Conservation (phyloP, 371 early-diverging fungal species). For the Lichtheimia corymbifera region DNA sequence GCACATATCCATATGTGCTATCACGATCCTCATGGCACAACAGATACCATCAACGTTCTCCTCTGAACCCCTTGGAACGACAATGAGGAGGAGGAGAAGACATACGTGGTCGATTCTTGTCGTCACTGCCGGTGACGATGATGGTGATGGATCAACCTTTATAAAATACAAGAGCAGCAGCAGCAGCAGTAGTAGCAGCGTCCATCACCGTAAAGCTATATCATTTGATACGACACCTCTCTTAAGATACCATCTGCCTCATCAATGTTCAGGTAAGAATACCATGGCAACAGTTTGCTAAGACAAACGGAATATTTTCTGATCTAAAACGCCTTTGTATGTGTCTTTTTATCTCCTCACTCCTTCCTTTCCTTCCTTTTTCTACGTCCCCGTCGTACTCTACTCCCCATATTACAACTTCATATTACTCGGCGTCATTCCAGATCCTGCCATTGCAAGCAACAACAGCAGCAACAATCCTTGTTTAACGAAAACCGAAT, state of each 20-base stretch:
- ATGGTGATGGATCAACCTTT: constrained; percentile 1
- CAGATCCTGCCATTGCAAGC: constrained; percentile 3
- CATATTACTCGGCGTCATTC: background rate
- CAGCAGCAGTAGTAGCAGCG: background rate
- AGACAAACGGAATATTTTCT: background rate
- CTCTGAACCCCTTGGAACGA: background rate
- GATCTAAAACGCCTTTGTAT: constrained; percentile 1
- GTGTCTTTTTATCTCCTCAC: constrained; percentile 3
- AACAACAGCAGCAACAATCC: constrained; percentile 9
- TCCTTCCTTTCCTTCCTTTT: constrained; percentile 3
- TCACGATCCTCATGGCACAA: background rate
- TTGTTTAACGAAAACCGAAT: constrained; percentile 1
- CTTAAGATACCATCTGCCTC: background rate
- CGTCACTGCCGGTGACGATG: background rate
- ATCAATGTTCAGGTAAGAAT: background rate
- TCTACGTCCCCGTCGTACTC: background rate
- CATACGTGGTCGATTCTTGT: background rate
- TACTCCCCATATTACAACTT: background rate
- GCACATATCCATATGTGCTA: background rate
- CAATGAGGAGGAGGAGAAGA: constrained; percentile 3
- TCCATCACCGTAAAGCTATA: constrained; percentile 9
- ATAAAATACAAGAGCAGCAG: background rate
- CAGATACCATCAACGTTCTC: background rate
- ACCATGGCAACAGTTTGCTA: background rate
- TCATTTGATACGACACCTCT: constrained; percentile 17